Conservation (phyloP, 2,329 filamentous ascomycete genomes). For the Fusarium sp. region DNA sequence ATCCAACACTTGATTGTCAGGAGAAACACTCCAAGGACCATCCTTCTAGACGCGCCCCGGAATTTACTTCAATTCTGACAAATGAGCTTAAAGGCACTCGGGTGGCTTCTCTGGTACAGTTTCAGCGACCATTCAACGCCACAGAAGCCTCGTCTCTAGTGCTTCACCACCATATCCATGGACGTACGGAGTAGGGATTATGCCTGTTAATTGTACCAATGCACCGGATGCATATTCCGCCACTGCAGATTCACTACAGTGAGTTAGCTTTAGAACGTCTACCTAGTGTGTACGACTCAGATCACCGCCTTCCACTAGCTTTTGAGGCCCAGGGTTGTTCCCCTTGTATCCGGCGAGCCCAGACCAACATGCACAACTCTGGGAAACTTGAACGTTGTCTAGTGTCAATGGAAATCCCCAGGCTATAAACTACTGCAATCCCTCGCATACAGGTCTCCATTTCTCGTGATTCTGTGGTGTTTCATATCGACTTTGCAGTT, state of each 20-base stretch:
- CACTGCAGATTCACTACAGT: constrained; percentile 5
- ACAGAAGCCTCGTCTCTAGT: neutral
- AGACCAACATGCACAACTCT: constrained; percentile 5
- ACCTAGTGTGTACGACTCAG: constrained; percentile 34
- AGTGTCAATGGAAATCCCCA: neutral
- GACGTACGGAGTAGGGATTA: neutral
- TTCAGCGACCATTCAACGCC: neutral
- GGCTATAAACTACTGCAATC: constrained; percentile 6
- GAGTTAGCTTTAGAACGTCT: constrained; percentile 11
- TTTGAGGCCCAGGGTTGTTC: constrained; percentile 13
- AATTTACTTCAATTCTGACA: neutral
- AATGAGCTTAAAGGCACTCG: neutral
- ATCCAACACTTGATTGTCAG: neutral
- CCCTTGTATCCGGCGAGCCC: constrained; percentile 28
- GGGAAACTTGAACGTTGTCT: neutral
- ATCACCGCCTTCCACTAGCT: constrained; percentile 30
- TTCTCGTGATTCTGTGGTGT: neutral
- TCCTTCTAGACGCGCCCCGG: neutral
- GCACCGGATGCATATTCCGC: constrained; percentile 2
- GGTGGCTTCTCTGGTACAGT: neutral
- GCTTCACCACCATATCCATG: neutral
- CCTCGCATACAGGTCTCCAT: neutral
- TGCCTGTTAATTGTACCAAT: constrained; percentile 1
- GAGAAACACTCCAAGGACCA: neutral
- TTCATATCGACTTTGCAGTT: neutral